Percentiles rank a stretch among this genome's conserved stretches.
phyloP scores from a whole-genome alignment of 108 stramenopile genomes.

The Pseudonitzschia multistriata region DNA sequence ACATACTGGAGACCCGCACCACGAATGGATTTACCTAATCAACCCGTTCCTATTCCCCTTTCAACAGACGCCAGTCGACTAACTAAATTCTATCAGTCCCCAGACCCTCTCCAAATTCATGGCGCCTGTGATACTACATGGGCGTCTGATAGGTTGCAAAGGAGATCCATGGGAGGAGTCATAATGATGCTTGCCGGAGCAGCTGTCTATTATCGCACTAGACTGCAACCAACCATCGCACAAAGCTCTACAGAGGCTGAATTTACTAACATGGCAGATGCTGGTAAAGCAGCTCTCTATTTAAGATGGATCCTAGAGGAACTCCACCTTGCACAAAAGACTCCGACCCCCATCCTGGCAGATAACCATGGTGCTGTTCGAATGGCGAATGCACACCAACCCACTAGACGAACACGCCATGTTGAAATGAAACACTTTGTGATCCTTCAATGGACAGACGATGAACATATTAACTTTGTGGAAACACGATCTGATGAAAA shows the following conservation, averaged over 20 bases:
- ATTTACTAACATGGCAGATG: conserved; percentile 21
- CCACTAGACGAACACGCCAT: too few relatives aligned
- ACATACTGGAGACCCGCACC: background rate
- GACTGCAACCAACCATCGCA: conserved; percentile 27
- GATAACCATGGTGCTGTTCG: conserved; percentile 33
- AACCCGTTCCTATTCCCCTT: background rate
- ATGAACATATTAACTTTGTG: too few relatives aligned
- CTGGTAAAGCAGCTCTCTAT: conserved; percentile 30
- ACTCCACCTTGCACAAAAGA: background rate
- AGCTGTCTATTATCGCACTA: conserved; percentile 25
- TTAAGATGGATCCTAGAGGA: conserved; percentile 27
- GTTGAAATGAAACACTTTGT: too few relatives aligned
- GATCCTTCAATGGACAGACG: too few relatives aligned
- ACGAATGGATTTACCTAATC: background rate
- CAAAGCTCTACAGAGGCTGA: conserved; percentile 29
- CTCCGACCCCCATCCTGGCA: conserved; percentile 21
- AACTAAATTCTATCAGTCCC: too few relatives aligned
- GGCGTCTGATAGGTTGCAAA: conserved; percentile 22
- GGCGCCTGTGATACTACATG: conserved; percentile 35
- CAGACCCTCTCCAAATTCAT: too few relatives aligned
- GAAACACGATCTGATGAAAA: too few relatives aligned
- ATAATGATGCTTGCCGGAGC: conserved; percentile 28
- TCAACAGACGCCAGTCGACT: background rate
- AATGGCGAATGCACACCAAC: conserved; percentile 33
- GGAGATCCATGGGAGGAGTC: conserved; percentile 35